Evolutionary conservation across 148 eudicot species (phyloP), one percentile per base, ranked within the genome.

Genomic region (Silene latifolia): DNA sequence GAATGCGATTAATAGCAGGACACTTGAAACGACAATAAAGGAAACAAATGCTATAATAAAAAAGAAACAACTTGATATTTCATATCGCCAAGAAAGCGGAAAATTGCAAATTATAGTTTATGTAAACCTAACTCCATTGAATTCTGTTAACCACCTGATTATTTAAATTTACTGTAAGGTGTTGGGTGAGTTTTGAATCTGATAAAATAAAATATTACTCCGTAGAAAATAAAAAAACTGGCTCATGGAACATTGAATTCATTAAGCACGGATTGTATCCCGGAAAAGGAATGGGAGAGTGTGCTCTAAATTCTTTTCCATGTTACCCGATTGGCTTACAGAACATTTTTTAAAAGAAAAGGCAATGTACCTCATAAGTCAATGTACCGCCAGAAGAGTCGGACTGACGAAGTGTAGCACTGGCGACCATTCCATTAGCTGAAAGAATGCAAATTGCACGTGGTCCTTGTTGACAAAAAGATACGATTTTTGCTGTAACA

Each of bases 341-440:
- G n/a, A n/a, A n/a, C n/a, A n/a, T n/a, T n/a, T n/a, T n/a, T n/a
- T n/a, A n/a, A n/a, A n/a, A n/a, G n/a, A n/a, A n/a, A n/a, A n/a
- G n/a, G n/a, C n/a, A n/a, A n/a, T n/a, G n/a, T n/a, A 87, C 89
- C 80, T 87, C 90, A 19, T 87, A 85, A n/a, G 90, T 85, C 77
- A 81, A 75, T 64, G 86, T 87, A 75, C 85, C 88, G 18, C 88
- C 88, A 72, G 88, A 85, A 68, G 88, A 85, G 65, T 77, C 86
- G 61, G 84, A 74, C 51, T 83, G 85, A 46, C 84, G 82, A 71
- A 83, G 83, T 57, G 85, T 85, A n/a, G 86, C 90, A 68, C 82
- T 83, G 42, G 90, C 85, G 29, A 87, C 78, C 53, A 73, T 78
- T 76, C 90, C 88, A 76, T 63, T 78, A 10, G 90, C 90, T 39